A percentile compares a stretch with the other conserved stretches of the same genome.
phyloP scores from a whole-genome alignment of 2,329 filamentous ascomycete genomes.

The Sporothrix pallida region DNA sequence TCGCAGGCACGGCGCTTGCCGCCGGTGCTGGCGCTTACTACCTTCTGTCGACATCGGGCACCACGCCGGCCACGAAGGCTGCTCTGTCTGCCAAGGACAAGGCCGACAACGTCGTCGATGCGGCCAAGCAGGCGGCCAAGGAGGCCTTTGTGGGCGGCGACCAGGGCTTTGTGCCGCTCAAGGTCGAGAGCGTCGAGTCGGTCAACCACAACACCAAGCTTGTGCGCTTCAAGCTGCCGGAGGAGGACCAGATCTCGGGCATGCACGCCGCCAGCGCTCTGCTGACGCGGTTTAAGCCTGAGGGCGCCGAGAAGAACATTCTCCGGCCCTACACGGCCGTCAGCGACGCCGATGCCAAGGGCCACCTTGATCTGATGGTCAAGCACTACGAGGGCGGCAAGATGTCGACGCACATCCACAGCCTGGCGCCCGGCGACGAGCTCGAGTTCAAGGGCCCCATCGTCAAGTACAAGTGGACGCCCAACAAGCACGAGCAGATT shows the following conservation, averaged over 20 bases:
- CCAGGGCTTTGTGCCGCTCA: slow-evolving; percentile 84
- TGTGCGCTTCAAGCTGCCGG: slow-evolving; percentile 84
- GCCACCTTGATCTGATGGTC: slow-evolving; percentile 85
- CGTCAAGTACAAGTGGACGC: slow-evolving; percentile 86
- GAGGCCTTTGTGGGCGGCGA: slow-evolving; percentile 78
- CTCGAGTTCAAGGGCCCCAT: slow-evolving; percentile 95
- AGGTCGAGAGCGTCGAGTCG: slow-evolving; percentile 76
- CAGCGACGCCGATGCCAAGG: slow-evolving; percentile 80
- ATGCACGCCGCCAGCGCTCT: slow-evolving; percentile 83
- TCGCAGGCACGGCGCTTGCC: slow-evolving; percentile 60
- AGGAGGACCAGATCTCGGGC: slow-evolving; percentile 83
- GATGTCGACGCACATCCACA: slow-evolving; percentile 90
- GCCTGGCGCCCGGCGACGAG: slow-evolving; percentile 78
- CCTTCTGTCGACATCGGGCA: slow-evolving; percentile 52
- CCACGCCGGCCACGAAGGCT: slow-evolving; percentile 41
- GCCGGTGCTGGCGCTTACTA: slow-evolving; percentile 66
- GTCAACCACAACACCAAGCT: slow-evolving; percentile 96
- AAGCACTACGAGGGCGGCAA: slow-evolving; percentile 90
- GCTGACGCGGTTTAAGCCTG: slow-evolving; percentile 88
- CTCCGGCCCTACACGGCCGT: slow-evolving; percentile 92
- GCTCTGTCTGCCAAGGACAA: slow-evolving; percentile 64
- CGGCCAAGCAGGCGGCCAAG: slow-evolving; percentile 43
- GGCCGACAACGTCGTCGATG: slow-evolving; percentile 42
- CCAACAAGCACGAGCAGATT: slow-evolving; percentile 94
- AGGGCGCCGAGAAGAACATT: slow-evolving; percentile 77